Conservation (phyloP, 305 asterid genomes). For the Solanum hybrid region DNA sequence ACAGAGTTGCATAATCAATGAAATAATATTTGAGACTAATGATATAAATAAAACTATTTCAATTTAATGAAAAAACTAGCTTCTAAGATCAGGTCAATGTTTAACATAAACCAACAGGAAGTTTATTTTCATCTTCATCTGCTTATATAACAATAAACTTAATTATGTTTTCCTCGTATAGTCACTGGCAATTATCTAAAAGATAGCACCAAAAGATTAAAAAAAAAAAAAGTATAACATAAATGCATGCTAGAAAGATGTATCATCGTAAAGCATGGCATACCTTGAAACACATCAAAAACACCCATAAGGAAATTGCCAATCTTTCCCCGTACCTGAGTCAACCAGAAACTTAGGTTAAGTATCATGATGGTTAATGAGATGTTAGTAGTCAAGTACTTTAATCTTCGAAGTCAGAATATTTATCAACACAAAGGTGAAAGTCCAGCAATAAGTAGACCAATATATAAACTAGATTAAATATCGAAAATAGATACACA, state of each 20-base stretch:
- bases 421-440: background rate
- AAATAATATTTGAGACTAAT: background rate
- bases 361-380: background rate
- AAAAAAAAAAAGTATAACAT: background rate
- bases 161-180: background rate
- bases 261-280: slow-evolving; percentile 1
- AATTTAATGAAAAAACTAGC: background rate
- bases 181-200: background rate
- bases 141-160: background rate
- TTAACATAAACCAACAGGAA: background rate
- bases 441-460: background rate
- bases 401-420: background rate
- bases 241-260: background rate
- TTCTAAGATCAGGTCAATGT: background rate
- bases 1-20: background rate
- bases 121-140: background rate
- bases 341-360: slow-evolving; percentile 10
- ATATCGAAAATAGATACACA: background rate
- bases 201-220: background rate
- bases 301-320: slow-evolving; percentile 59
- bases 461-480: background rate
- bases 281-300: slow-evolving; percentile 69
- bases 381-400: background rate
- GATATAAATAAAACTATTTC: background rate
- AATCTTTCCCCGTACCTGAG: slow-evolving; percentile 70